Evolutionary conservation across 1,284 basidiomycete species (phyloP).

Genomic region (Irpex lacteus): DNA sequence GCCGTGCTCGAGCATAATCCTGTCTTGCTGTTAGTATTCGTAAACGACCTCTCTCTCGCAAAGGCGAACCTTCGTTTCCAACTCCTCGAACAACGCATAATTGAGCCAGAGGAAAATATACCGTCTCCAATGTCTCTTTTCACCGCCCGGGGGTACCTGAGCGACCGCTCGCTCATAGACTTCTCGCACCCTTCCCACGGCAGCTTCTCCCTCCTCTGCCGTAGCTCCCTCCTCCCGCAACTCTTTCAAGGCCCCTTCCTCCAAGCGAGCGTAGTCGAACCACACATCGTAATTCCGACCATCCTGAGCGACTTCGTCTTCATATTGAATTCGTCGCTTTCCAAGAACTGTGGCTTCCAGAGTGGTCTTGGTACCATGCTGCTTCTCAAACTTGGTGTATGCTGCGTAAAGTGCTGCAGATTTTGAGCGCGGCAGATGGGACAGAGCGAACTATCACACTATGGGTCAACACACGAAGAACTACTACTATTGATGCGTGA

Average conservation of each 20-base stretch:
- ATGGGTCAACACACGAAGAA: not conserved
- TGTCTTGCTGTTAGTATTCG: slow-evolving; percentile 27
- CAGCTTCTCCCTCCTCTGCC: slow-evolving; percentile 60
- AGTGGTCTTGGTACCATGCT: slow-evolving; percentile 86
- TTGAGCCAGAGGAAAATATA: slow-evolving; percentile 98
- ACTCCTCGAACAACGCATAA: slow-evolving; percentile 97
- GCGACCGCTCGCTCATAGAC: slow-evolving; percentile 97
- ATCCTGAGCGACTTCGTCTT: slow-evolving; percentile 88
- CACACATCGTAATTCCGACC: slow-evolving; percentile 95
- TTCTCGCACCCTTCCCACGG: slow-evolving; percentile 74
- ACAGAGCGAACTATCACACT: slow-evolving; percentile 77
- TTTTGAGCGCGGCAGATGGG: slow-evolving; percentile 88
- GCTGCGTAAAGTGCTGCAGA: slow-evolving; percentile 83
- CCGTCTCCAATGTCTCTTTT: slow-evolving; percentile 91
- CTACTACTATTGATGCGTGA: not conserved
- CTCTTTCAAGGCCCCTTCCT: slow-evolving; percentile 84
- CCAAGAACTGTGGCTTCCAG: slow-evolving; percentile 95
- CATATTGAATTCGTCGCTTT: slow-evolving; percentile 96
- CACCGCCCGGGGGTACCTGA: slow-evolving; percentile 86
- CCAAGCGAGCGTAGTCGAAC: slow-evolving; percentile 95
- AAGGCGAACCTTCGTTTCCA: slow-evolving; percentile 76
- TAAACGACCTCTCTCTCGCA: not conserved
- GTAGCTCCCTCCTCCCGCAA: slow-evolving; percentile 75
- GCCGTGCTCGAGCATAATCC: slow-evolving; percentile 83
- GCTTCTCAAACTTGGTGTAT: slow-evolving; percentile 98